These are phyloP conservation scores for Hyaloscypha bicolor DNA, from an alignment of 495 filamentous ascomycete genomes.

Conservation along the genomic window DNA sequence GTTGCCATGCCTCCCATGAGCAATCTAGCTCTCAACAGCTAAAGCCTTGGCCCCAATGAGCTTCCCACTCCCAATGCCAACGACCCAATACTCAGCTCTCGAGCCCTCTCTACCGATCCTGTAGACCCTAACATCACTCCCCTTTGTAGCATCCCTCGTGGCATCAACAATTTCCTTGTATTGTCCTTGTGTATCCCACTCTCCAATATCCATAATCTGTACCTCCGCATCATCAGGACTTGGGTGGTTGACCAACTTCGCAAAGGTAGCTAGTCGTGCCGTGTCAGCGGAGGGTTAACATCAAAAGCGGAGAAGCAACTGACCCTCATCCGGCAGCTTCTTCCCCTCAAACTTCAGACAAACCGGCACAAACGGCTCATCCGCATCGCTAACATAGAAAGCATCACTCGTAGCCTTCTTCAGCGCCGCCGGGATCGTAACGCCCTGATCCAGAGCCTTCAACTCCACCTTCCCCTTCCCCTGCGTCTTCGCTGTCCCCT, in stretches of 20 bases:
- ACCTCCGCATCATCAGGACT: slow-evolving; percentile 46
- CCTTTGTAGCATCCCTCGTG: slow-evolving; percentile 53
- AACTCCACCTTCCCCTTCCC: slow-evolving; percentile 36
- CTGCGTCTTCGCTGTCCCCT: slow-evolving; percentile 38
- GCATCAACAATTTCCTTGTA: slow-evolving; percentile 61
- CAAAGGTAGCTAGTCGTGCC: slow-evolving; percentile 53
- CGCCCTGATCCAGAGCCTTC: slow-evolving; percentile 53
- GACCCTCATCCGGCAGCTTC: slow-evolving; percentile 64
- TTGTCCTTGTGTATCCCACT: slow-evolving; percentile 63
- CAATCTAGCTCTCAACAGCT: slow-evolving; percentile 65
- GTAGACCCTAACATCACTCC: slow-evolving; percentile 73
- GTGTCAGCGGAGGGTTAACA: not conserved
- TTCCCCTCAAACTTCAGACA: slow-evolving; percentile 61
- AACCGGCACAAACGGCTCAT: slow-evolving; percentile 82
- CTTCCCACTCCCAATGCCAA: slow-evolving; percentile 57
- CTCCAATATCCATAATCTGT: slow-evolving; percentile 52
- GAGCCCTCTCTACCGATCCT: slow-evolving; percentile 60
- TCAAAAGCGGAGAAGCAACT: slow-evolving; percentile 34
- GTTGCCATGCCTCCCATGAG: too few relatives aligned
- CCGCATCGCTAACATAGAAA: slow-evolving; percentile 77
- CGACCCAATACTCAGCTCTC: slow-evolving; percentile 75
- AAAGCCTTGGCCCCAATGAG: slow-evolving; percentile 76
- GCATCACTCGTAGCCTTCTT: slow-evolving; percentile 52
- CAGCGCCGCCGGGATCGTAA: slow-evolving; percentile 58
- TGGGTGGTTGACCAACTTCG: slow-evolving; percentile 56